Conservation (phyloP, 768 basidiomycete species). For the Kwoniella dendrophila region DNA sequence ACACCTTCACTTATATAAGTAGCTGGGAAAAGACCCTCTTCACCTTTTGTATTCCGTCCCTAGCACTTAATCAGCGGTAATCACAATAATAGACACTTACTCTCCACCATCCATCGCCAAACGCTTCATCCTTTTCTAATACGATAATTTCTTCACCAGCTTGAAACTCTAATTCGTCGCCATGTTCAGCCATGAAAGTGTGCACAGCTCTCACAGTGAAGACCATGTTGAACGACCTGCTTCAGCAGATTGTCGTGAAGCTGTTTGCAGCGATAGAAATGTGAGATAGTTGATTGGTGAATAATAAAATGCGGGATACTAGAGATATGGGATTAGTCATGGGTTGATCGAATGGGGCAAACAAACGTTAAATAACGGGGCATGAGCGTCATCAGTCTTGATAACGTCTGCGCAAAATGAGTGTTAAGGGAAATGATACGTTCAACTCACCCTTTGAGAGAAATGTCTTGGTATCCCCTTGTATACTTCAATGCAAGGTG, state of each 20-base stretch:
- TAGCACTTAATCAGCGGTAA: constrained; percentile 51
- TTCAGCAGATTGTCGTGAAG: background rate
- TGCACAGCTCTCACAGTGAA: constrained; percentile 44
- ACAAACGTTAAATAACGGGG: background rate
- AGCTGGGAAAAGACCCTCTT: constrained; percentile 86
- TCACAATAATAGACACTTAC: constrained; percentile 57
- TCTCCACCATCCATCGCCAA: constrained; percentile 96
- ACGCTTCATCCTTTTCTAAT: constrained; percentile 88
- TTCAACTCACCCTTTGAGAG: background rate
- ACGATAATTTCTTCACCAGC: constrained; percentile 87
- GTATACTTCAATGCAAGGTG: too few species aligned
- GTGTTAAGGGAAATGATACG: background rate
- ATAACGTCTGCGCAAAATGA: background rate
- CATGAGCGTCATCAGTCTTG: constrained; percentile 6
- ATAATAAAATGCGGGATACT: background rate
- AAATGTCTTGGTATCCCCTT: too few species aligned
- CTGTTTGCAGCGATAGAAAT: background rate
- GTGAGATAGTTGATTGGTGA: background rate
- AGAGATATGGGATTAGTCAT: constrained; percentile 5
- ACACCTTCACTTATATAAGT: constrained; percentile 75
- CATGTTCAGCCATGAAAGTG: constrained; percentile 81
- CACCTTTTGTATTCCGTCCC: constrained; percentile 81
- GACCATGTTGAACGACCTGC: constrained; percentile 17
- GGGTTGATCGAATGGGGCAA: background rate
- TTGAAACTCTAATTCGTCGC: constrained; percentile 84